Evolutionary conservation across 73 alveolate species (phyloP), one percentile per base, ranked within the genome.

Genomic region (Halteria grandinella): DNA sequence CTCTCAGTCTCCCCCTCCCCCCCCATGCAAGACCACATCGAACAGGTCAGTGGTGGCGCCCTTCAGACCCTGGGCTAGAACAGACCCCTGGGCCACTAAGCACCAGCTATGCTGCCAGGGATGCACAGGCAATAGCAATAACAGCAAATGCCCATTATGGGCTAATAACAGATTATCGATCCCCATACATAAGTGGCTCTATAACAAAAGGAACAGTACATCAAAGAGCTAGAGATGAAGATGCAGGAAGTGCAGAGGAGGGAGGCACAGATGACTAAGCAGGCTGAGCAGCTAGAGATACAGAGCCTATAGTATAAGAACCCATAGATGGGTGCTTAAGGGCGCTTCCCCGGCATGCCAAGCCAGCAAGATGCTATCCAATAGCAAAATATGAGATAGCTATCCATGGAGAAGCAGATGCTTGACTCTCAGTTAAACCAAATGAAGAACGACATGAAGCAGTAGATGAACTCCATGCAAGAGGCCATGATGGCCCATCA

Each of bases 171-270:
- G n/a, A n/a, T n/a, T n/a, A n/a, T n/a, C n/a, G n/a, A n/a, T n/a
- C n/a, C n/a, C n/a, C n/a, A n/a, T n/a, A 54, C 31, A 31, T 31
- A 8, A 33, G 74, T 33, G 40, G 53, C 28, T n/a, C 45, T 51
- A 4, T 28, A 25, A 71, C 23, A 71, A 23, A 54, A 71, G 33
- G 75, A 55, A 20, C 37, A 75, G 6, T 34, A 60, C n/a, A 40
- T 60, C 12, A 5, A 14, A 15, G 44, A 34, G 18, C 59, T 60
- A 12, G 8, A 58, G 57, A 20, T 28, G 45, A 0, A 17, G 29
- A 29, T 39, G 1, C 31, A 43, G 29, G 37, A 57, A 1, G 7
- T 25, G 12, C 28, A 58, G n/a, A 58, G 54, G 29, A 7, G 37
- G 17, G 55, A 57, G 43, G 43, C 37, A 2, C 57, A 75, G 48